Percentiles rank a stretch among this genome's conserved stretches.
These are phyloP conservation scores for Cryphonectria naterciae DNA, from an alignment of 2,329 filamentous ascomycete species.

Conservation along the genomic window DNA sequence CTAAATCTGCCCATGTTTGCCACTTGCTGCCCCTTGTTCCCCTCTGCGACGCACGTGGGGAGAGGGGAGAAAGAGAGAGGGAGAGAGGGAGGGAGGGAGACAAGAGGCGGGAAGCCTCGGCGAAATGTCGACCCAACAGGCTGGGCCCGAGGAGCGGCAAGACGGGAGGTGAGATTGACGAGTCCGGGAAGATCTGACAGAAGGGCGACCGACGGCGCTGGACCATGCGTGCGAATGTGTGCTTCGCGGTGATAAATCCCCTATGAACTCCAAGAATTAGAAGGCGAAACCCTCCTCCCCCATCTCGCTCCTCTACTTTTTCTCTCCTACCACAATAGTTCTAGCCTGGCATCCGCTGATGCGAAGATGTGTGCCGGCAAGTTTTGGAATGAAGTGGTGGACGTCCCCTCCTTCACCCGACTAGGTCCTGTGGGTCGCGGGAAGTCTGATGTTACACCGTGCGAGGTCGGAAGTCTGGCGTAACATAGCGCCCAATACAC, in stretches of 20 bases:
- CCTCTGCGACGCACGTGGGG: background rate
- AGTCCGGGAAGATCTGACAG: conserved; percentile 22
- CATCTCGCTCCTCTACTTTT: background rate
- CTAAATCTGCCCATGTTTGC: conserved; percentile 28
- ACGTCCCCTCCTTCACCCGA: background rate
- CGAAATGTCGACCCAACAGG: conserved; percentile 11
- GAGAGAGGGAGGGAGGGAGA: background rate
- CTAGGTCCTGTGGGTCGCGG: background rate
- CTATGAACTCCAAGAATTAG: background rate
- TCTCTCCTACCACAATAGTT: background rate
- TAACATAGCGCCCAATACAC: background rate
- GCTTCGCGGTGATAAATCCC: background rate
- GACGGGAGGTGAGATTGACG: conserved; percentile 22
- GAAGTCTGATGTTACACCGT: conserved; percentile 8
- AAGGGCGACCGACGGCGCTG: background rate
- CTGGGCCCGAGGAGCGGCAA: conserved; percentile 14
- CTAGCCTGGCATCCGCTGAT: background rate
- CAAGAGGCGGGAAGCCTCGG: conserved; percentile 3
- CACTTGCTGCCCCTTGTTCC: background rate
- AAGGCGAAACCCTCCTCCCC: background rate
- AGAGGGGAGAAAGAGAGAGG: too few relatives aligned
- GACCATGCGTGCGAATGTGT: background rate
- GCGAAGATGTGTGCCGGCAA: conserved; percentile 8
- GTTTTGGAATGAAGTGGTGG: background rate
- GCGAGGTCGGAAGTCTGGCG: background rate